Base-by-base conservation (phyloP, 129 eudicot species). In the Calendula officinalis region DNA sequence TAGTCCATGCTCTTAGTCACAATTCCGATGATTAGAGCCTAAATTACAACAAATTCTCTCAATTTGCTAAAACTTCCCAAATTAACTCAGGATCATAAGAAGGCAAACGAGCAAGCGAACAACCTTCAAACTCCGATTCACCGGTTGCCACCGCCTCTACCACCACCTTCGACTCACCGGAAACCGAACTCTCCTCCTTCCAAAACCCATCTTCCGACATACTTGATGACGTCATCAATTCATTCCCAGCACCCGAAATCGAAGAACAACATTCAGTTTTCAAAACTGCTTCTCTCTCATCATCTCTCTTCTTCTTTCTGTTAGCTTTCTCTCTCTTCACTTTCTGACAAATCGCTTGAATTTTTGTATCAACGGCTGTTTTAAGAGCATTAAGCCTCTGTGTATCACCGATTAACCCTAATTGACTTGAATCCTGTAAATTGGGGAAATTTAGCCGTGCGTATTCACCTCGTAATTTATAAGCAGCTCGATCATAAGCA, bases 401-500 rank as follows among this genome's bases (percentile, higher is more conserved):
- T 0, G 64, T 46, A 63, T 85, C 96, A n/a, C 91, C 94, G 41
- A 74, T 74, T 8, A 88, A 49, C 8, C 96, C 96, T 11, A 92
- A n/a, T 44, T 77, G 75, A 55, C 76, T 71, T 15, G 80, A 82
- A 62, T 92, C 99, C 6, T 70, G 67, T n/a, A 92, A 39, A 56
- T 92, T 85, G 2, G 96, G 95, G 50, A 92, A 92, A 51, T 92
- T 92, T 64, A 92, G 48, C 7, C 90, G 77, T 4, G 99, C 99
- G 38, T 92, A 92, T 56, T 88, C 95, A 0, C 99, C 99, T 4
- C 99, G 91, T 2, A 92, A 87, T 86, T 92, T 92, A 68, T 88
- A 88, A 3, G 99, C 99, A 8, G 99, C 99, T 14, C 89, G 76
- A 67, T 88, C 99, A 67, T 92, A 92, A 12, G 99, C 99, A 75